phyloP scores from a whole-genome alignment of 2,329 filamentous ascomycete species.

The Orbilia oligospora region DNA sequence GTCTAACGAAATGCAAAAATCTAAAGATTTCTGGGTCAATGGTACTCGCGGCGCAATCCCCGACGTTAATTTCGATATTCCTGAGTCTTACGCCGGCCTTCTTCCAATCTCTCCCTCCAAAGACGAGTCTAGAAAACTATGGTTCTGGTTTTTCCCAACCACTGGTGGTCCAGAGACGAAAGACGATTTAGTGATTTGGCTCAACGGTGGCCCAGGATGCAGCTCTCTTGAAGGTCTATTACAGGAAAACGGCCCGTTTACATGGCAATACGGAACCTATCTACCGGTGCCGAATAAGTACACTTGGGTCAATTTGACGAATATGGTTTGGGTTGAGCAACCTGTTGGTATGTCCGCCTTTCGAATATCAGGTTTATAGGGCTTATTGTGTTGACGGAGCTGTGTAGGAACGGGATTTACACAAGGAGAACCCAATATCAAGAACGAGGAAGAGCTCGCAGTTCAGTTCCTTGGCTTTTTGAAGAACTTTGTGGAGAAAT shows the following conservation, averaged over 20 bases:
- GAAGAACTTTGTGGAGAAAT: conserved; percentile 81
- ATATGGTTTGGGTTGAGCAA: conserved; percentile 83
- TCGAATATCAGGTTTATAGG: not conserved
- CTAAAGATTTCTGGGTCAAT: conserved; percentile 75
- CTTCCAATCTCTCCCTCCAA: conserved; percentile 72
- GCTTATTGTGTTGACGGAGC: conserved; percentile 66
- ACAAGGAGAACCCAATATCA: conserved; percentile 76
- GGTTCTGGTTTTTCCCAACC: conserved; percentile 77
- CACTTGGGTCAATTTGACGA: conserved; percentile 82
- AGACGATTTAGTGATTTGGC: conserved; percentile 76
- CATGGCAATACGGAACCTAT: conserved; percentile 78
- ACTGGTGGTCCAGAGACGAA: conserved; percentile 70
- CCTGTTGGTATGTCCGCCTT: conserved; percentile 69
- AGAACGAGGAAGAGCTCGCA: conserved; percentile 77
- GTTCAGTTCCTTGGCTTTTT: conserved; percentile 83
- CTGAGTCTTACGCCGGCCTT: conserved; percentile 76
- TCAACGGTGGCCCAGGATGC: conserved; percentile 73
- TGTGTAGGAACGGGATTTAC: conserved; percentile 75
- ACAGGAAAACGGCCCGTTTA: conserved; percentile 82
- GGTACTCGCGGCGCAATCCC: conserved; percentile 74
- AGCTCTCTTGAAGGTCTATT: conserved; percentile 78
- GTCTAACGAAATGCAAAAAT: conserved; percentile 1
- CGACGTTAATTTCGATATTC: conserved; percentile 78
- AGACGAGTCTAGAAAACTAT: conserved; percentile 72
- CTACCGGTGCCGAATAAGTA: conserved; percentile 77